Evolutionary conservation across 805 yeast genomes (phyloP), one percentile per base, ranked within the genome.

Genomic region (Wickerhamiella lipophila): DNA sequence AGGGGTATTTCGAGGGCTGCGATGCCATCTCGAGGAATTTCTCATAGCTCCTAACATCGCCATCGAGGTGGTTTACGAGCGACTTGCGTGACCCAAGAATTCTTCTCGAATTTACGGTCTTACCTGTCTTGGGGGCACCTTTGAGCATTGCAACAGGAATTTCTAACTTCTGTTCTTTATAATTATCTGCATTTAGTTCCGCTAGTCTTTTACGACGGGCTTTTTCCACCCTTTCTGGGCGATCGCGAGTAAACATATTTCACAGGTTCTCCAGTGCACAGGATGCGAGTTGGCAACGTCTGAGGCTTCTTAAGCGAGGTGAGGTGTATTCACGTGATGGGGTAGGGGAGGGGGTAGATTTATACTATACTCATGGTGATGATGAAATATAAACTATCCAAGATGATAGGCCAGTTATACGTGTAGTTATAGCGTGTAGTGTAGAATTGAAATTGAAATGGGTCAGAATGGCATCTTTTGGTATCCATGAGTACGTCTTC

Each of bases 31-130:
- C 55, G 34, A 53, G 49, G 49, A 57, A 65, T 27, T 52, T 42
- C 30, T 56, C 57, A 3, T 67, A 59, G 7, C 63, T 59, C 6
- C 50, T 43, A 2, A 62, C 63, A 49, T 69, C 73, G 46, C 69
- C 73, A 47, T 69, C 73, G 36, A 67, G 57, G 39, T 63, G 63
- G 44, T 68, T 68, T 6, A 60, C 58, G 15, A 68, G 53, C 1
- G 68, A 59, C 50, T 68, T 68, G 39, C 60, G 61, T 7, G 70
- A 64, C 6, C 58, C 66, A 9, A 69, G 55, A 11, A 69, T 62
- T 39, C 68, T 61, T 9, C 71, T 54, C 2, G 64, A 55, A 41
- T 60, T 63, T 18, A 60, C 59, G 0, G 67, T 61, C 34, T 55
- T 57, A 19, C 61, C 61, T 1, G 54, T 49, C 18, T 56, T 46